These are phyloP conservation scores for Reticulascus tulasneorum DNA, from an alignment of 2,329 filamentous ascomycete species.

Conservation along the genomic window DNA sequence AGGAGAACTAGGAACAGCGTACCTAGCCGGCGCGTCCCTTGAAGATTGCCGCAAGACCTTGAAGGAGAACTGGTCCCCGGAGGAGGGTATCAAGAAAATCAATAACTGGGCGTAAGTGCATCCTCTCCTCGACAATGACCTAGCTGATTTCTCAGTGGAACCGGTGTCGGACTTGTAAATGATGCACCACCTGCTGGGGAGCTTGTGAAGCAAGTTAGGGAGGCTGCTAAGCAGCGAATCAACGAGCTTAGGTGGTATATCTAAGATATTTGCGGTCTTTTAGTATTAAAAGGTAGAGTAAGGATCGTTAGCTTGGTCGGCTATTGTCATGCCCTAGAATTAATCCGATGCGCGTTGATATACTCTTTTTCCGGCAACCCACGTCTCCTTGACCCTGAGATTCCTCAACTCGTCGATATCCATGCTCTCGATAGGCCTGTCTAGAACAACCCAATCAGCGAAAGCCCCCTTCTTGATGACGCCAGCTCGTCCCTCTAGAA, in stretches of 20 bases:
- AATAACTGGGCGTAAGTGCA: constrained; percentile 37
- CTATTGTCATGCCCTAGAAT: no score
- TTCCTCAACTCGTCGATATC: constrained; percentile 49
- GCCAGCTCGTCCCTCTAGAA: constrained; percentile 56
- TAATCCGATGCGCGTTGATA: constrained; percentile 24
- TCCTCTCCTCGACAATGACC: no score
- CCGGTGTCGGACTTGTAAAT: constrained; percentile 42
- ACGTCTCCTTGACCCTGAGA: constrained; percentile 60
- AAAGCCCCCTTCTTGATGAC: constrained; percentile 56
- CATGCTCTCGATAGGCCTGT: constrained; percentile 48
- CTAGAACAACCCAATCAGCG: constrained; percentile 70
- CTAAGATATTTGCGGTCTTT: not conserved
- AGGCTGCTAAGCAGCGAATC: constrained; percentile 31
- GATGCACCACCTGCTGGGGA: constrained; percentile 34
- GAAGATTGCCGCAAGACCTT: constrained; percentile 37
- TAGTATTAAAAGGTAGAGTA: not conserved
- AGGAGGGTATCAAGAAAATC: constrained; percentile 26
- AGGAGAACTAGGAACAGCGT: constrained; percentile 34
- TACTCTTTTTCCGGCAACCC: constrained; percentile 57
- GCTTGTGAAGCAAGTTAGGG: constrained; percentile 37
- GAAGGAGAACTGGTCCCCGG: constrained; percentile 30
- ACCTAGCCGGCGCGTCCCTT: constrained; percentile 18
- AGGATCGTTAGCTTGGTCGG: no score
- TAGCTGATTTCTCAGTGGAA: no score
- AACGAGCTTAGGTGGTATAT: constrained; percentile 20